A percentile compares a stretch with the other conserved stretches of the same genome.
Evolutionary conservation across 2,329 filamentous ascomycete genomes (phyloP).

Genomic region (Alternaria brassicae): DNA sequence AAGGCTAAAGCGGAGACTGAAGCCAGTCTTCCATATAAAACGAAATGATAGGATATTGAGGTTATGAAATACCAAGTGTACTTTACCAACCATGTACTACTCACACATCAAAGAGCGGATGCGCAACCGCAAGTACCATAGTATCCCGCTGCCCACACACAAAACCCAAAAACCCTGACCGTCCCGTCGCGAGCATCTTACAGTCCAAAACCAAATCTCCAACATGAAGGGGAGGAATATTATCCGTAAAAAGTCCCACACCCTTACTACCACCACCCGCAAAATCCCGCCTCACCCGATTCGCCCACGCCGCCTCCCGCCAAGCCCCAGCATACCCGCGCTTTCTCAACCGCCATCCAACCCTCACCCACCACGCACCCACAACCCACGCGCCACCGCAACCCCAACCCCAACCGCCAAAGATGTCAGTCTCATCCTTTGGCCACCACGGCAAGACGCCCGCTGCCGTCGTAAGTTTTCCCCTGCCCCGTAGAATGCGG

Average conservation of each 20-base stretch:
- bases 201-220: too few species aligned
- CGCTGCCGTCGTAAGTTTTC: conserved; percentile 38
- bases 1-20: too few species aligned
- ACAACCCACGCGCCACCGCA: conserved; percentile 15
- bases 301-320: conserved; percentile 15
- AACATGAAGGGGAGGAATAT: too few species aligned
- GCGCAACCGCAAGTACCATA: too few species aligned
- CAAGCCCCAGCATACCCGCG: conserved; percentile 17
- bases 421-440: conserved; percentile 27
- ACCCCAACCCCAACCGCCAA: conserved; percentile 17
- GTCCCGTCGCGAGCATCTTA: too few species aligned
- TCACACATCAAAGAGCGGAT: too few species aligned
- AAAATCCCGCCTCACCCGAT: conserved; percentile 32
- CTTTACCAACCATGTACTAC: too few species aligned
- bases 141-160: too few species aligned
- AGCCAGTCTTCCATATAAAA: background rate
- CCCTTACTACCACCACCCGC: too few species aligned
- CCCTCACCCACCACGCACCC: conserved; percentile 17
- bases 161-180: too few species aligned
- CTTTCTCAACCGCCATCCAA: conserved; percentile 6
- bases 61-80: too few species aligned
- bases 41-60: background rate
- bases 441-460: conserved; percentile 37
- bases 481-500: conserved; percentile 1
- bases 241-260: too few species aligned